Evolutionary conservation across 2,329 filamentous ascomycete species (phyloP).

Genomic region (Talaromyces sp.): DNA sequence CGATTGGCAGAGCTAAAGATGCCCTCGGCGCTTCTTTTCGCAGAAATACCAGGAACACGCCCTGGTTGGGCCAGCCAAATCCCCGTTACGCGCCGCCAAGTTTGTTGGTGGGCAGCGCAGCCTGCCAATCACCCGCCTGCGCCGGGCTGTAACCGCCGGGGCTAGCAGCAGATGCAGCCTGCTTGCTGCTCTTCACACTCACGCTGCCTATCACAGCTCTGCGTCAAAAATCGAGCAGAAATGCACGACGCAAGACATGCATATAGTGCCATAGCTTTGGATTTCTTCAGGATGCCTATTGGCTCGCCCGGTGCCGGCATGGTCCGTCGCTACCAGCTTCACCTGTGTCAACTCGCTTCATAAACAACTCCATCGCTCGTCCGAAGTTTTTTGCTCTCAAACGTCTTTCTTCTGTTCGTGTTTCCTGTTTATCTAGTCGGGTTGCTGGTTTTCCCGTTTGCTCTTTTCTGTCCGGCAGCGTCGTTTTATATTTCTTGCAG

Average conservation of each 20-base stretch:
- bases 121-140: not conserved
- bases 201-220: not conserved
- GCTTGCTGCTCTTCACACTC: not conserved
- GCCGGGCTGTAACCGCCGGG: not conserved
- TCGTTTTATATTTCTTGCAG: not conserved
- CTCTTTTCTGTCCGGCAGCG: slow-evolving; percentile 2
- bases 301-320: not conserved
- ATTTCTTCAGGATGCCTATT: not conserved
- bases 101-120: not conserved
- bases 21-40: not conserved
- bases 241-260: not conserved
- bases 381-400: not conserved
- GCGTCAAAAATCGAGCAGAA: not conserved
- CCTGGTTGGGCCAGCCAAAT: not conserved
- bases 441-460: not conserved
- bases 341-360: not conserved
- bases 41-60: not conserved
- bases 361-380: not conserved
- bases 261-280: not conserved
- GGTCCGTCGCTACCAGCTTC: not conserved
- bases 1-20: not conserved
- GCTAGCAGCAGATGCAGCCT: not conserved
- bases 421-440: not conserved
- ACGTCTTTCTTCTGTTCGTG: not conserved
- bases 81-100: not conserved